Base-by-base conservation (phyloP, 176 grass and related monocot species). In the Zoysia pacifica region DNA sequence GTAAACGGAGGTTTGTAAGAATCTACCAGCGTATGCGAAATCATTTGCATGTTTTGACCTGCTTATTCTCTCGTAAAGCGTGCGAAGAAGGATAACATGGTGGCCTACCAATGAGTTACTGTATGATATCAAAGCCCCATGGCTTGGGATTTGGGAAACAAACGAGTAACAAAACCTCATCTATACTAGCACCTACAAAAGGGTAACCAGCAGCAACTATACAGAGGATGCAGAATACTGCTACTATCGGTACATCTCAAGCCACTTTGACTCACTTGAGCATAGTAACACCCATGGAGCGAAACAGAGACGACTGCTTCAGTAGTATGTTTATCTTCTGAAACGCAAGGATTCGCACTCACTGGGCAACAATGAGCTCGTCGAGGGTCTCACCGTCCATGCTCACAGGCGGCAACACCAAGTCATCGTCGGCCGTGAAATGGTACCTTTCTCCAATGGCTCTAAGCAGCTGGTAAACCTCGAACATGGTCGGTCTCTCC, bases 401-500 rank as follows among this genome's bases (percentile, higher is more conserved):
- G 83, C 7, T 84, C 76, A 81, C 68, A 77, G 87, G 76, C 58
- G 84, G 87, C 79, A 97, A n/a, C 56, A 90, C 88, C 68, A 94
- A 45, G 49, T 91, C 91, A 38, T 97, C 94, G 8, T 74, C 89
- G 0, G 73, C 75, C 0, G 79, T 82, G 73, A 97, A 97, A 83
- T 91, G 89, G 9, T 97, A 97, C 67, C 77, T 91, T 52, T 94
- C 91, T 11, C 94, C 94, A 16, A 94, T 91, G 54, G 91, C 89
- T 65, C 91, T 88, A 20, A 97, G 88, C 38, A 97, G 84, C 77
- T 91, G 91, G 56, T 90, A 94, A 43, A 94, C 94, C 85, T 97
- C 94, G 79, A 97, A 94, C 94, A 97, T 97, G n/a, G 94, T 97
- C 1, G 94, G 94, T 79, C 94, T 90, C 73, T 91, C 94, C 84